Base-by-base conservation (phyloP, 305 asterid genomes). In the Fraxinus nigra region DNA sequence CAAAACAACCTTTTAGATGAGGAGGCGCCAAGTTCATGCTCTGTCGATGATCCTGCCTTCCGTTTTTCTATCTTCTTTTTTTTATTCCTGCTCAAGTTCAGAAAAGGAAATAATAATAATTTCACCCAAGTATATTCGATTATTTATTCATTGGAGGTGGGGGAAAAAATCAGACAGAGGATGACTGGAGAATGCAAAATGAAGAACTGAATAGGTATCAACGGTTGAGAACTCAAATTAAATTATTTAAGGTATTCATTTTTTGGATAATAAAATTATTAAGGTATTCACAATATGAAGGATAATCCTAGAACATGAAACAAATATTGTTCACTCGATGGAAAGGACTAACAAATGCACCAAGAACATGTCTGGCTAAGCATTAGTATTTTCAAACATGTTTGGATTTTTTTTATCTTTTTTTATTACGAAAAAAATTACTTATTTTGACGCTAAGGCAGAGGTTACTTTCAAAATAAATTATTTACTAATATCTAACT, bases 1-100 rank as follows among this genome's bases (percentile, higher is more conserved):
- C 51, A 78, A 81, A 86, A 80, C 89, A 30, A 87, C 92, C 88
- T 85, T 85, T 91, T 86, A 7, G 87, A 85, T 22, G 91, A 84
- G n/a, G 88, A 81, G 81, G 51, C 74, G 48, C 83, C 43, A 37
- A 46, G 77, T 3, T 43, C 79, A 38, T 73, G 86, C 78, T 83
- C 85, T 70, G 46, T 85, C 46, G 81, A 75, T 5, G 76, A 7
- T 75, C 72, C 76, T 6, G 63, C 35, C 85, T 81, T 88, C 84
- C 86, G 63, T 73, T 85, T 87, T 8, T 76, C 59, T 4, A 63
- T 78, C 83, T 85, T 78, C 84, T 82, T 86, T 70, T 85, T 83
- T 76, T 20, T 61, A 20, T 69, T 79, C 90, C 91, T 90, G 85
- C 61, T 74, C 61, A 30, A 85, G 86, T 81, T 80, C 80, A 77